Evolutionary conservation across 2,329 filamentous ascomycete species (phyloP), one percentile per base, ranked within the genome.

Genomic region (Epichloe coenophiala): DNA sequence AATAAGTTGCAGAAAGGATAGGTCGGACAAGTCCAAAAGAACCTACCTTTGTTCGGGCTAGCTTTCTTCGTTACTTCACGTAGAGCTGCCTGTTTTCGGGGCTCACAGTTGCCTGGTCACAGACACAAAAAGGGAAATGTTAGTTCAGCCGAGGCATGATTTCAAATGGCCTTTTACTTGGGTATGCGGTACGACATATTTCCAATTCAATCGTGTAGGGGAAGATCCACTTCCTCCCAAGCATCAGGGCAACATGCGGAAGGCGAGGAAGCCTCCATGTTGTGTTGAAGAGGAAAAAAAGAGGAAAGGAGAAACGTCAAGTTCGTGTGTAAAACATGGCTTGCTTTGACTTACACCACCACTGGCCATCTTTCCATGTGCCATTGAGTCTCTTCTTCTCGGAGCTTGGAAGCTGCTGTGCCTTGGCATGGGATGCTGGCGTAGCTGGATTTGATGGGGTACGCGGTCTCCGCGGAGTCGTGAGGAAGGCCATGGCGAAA

Each of bases 1-100:
- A 73, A 76, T 57, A 75, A 72, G 6, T 58, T 49, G 58, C 73
- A 76, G 45, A 63, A 61, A 6, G 61, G 60, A 7, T 59, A 57
- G n/a, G 57, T 51, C 6, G 58, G 56, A 56, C 73, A 75, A 9
- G 61, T 65, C 60, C 66, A 73, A 57, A 72, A 75, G 47, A 60
- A 63, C 47, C 61, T 66, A 21, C 71, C 71, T 43, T 66, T 61
- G 57, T 73, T 74, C 23, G 54, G 55, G 1, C 60, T 59, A 3
- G 65, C 56, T 51, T 69, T 73, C 47, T 62, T 66, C 33, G 27
- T 31, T 31, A 68, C 67, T 47, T 64, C 61, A n/a, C 62, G 59
- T 37, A 63, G 60, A 9, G 57, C 55, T 6, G 71, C 70, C 27
- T 58, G 60, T 27, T 60, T 58, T 13, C 67, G 70, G 23, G 70